Evolutionary conservation across 768 basidiomycete species (phyloP).

Genomic region (Tylopilus subfusipes): DNA sequence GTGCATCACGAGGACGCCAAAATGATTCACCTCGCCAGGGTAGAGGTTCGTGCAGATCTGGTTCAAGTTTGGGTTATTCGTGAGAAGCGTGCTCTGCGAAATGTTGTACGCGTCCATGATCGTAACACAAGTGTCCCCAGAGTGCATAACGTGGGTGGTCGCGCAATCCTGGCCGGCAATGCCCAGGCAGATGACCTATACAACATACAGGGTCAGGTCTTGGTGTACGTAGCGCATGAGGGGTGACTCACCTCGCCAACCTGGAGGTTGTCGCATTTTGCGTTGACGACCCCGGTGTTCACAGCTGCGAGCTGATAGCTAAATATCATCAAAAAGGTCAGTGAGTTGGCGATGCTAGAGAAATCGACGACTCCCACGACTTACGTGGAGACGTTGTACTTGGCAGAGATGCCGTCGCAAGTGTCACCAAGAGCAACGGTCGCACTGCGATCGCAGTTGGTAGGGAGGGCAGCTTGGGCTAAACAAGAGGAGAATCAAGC

Average conservation of each 20-base stretch:
- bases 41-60: slow-evolving; percentile 51
- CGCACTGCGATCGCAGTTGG: slow-evolving; percentile 57
- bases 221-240: neutral
- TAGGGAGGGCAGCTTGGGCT: slow-evolving; percentile 45
- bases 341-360: neutral
- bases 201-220: neutral
- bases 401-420: slow-evolving; percentile 64
- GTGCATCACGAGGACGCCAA: neutral
- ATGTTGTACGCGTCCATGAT: slow-evolving; percentile 44
- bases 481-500: slow-evolving; percentile 20
- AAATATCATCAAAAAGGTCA: neutral
- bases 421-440: slow-evolving; percentile 55
- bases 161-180: slow-evolving; percentile 52
- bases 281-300: slow-evolving; percentile 46
- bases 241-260: slow-evolving; percentile 42
- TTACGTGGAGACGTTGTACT: slow-evolving; percentile 60
- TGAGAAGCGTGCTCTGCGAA: slow-evolving; percentile 41
- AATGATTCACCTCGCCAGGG: slow-evolving; percentile 47
- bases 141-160: slow-evolving; percentile 44
- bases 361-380: slow-evolving; percentile 17
- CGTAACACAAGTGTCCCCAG: slow-evolving; percentile 48
- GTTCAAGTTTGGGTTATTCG: slow-evolving; percentile 67
- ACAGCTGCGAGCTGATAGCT: slow-evolving; percentile 59
- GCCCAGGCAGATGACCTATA: slow-evolving; percentile 54
- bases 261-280: slow-evolving; percentile 55